Percentiles rank a stretch among this genome's conserved stretches.
phyloP scores from a whole-genome alignment of 768 basidiomycete genomes.

The Vararia minispora region DNA sequence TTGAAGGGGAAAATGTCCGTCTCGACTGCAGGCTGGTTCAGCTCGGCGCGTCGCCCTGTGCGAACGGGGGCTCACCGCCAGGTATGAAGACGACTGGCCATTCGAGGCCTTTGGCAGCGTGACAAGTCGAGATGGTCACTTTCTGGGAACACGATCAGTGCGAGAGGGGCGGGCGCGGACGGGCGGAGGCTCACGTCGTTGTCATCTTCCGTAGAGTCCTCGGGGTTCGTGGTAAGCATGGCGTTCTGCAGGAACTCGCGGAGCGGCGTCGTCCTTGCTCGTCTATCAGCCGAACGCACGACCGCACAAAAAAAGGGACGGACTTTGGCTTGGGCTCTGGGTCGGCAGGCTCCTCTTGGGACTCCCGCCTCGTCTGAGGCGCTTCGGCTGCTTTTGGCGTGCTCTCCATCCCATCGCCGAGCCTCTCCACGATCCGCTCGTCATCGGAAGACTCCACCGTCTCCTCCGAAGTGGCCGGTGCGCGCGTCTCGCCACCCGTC shows the following conservation, averaged over 20 bases:
- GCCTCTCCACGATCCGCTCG: slow-evolving; percentile 19
- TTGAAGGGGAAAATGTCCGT: slow-evolving; percentile 66
- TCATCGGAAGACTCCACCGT: not conserved
- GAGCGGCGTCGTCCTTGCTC: too few species aligned
- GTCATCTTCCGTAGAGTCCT: slow-evolving; percentile 46
- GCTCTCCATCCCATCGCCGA: too few species aligned
- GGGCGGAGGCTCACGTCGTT: slow-evolving; percentile 27
- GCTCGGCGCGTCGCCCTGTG: not conserved
- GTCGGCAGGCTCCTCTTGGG: too few species aligned
- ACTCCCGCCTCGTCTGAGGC: too few species aligned
- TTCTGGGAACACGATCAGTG: slow-evolving; percentile 31
- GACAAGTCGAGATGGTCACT: slow-evolving; percentile 79
- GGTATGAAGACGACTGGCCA: slow-evolving; percentile 87
- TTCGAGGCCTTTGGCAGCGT: slow-evolving; percentile 85
- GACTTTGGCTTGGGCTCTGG: too few species aligned
- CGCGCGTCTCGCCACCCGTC: not conserved
- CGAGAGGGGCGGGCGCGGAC: not conserved
- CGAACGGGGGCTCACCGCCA: slow-evolving; percentile 32
- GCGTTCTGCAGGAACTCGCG: slow-evolving; percentile 68
- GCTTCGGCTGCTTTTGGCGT: too few species aligned
- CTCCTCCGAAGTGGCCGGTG: too few species aligned
- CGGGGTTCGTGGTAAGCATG: slow-evolving; percentile 73
- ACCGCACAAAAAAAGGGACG: too few species aligned
- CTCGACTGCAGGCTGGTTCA: slow-evolving; percentile 39
- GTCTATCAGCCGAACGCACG: too few species aligned